These are phyloP conservation scores for Euryodendron excelsum DNA, from an alignment of 148 eudicot genomes.

Conservation along the genomic window DNA sequence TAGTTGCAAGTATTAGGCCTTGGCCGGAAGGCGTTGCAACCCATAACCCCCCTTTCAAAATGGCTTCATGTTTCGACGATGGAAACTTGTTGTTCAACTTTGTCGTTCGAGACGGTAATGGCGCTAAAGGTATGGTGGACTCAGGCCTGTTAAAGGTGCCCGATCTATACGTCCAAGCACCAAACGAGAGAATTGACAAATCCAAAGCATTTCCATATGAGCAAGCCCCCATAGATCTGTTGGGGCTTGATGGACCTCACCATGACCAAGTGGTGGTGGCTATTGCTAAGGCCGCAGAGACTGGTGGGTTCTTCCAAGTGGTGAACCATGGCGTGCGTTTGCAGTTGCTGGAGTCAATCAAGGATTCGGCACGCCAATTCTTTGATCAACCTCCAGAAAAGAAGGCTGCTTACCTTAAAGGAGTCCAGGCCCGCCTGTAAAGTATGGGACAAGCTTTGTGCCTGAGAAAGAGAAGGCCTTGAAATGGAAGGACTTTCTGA, in stretches of 20 bases:
- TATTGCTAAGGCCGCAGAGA: constrained; percentile 27
- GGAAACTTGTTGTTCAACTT: constrained; percentile 24
- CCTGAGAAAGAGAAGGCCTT: constrained; percentile 36
- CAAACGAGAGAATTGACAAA: constrained; percentile 16
- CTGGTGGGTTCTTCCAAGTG: constrained; percentile 35
- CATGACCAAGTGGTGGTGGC: constrained; percentile 23
- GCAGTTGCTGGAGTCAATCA: constrained; percentile 21
- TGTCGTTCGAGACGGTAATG: constrained; percentile 31
- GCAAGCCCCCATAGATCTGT: constrained; percentile 23
- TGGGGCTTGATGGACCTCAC: constrained; percentile 24
- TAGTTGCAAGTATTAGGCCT: too few species aligned
- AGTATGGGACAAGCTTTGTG: constrained; percentile 39
- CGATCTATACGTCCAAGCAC: constrained; percentile 27
- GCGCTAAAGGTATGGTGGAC: constrained; percentile 33
- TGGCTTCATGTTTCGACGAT: constrained; percentile 25
- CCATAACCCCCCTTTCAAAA: too few species aligned
- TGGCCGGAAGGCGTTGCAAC: too few species aligned
- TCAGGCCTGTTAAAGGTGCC: constrained; percentile 25
- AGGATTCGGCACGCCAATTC: constrained; percentile 26
- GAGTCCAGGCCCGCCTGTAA: constrained; percentile 25
- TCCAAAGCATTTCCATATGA: not conserved
- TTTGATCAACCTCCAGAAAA: constrained; percentile 22
- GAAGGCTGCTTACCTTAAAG: constrained; percentile 31
- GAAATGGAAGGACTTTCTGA: constrained; percentile 43
- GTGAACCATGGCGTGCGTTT: constrained; percentile 31